Evolutionary conservation across 768 basidiomycete genomes (phyloP).

Genomic region (Tricholoma sp.): DNA sequence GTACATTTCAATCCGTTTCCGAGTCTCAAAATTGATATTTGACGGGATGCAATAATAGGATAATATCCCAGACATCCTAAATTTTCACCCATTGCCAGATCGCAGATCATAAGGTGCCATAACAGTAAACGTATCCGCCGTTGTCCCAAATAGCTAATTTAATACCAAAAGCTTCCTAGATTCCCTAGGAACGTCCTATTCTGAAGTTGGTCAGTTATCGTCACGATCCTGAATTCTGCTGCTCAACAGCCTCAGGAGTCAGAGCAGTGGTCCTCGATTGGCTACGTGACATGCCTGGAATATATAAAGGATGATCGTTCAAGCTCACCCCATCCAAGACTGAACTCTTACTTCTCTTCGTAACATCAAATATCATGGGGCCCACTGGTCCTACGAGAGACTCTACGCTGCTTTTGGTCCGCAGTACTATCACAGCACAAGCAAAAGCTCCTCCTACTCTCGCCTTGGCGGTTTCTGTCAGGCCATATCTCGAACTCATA

Average conservation of each 20-base stretch:
- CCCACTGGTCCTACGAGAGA: slow-evolving; percentile 12
- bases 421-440: slow-evolving; percentile 9
- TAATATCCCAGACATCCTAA: too few species aligned
- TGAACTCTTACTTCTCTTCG: background rate
- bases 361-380: slow-evolving; percentile 14
- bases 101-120: too few species aligned
- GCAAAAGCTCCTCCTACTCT: slow-evolving; percentile 29
- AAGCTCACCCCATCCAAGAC: background rate
- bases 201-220: background rate
- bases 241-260: too few species aligned
- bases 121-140: too few species aligned
- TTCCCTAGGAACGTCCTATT: background rate
- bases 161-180: background rate
- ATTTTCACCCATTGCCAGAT: too few species aligned
- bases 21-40: background rate
- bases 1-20: background rate
- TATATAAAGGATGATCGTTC: slow-evolving; percentile 11
- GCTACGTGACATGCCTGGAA: background rate
- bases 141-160: too few species aligned
- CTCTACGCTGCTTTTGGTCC: slow-evolving; percentile 21
- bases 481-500: slow-evolving; percentile 46
- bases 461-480: slow-evolving; percentile 21
- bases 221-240: background rate
- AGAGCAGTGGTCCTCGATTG: background rate
- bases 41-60: background rate